phyloP scores from a whole-genome alignment of 352 stramenopile species.

The Phytophthora constricta region DNA sequence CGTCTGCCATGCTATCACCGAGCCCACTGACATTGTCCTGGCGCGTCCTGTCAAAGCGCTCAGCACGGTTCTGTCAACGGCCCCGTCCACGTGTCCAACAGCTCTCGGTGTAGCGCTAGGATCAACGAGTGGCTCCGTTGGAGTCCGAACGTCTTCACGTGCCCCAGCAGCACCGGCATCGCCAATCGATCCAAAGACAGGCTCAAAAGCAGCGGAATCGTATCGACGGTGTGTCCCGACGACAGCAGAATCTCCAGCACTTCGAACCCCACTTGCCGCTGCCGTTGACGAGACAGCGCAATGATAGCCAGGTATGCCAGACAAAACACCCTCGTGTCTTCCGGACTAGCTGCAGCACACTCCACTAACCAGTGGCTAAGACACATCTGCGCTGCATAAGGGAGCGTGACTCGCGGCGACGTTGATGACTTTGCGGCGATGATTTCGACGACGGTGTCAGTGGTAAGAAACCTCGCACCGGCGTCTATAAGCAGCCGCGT shows the following conservation, averaged over 20 bases:
- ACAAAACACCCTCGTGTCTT: constrained; percentile 4
- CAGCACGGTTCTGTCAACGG: too few relatives aligned
- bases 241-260: neutral
- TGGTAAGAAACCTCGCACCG: constrained; percentile 8
- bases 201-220: neutral
- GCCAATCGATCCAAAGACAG: neutral
- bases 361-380: constrained; percentile 13
- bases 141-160: neutral
- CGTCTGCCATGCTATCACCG: too few relatives aligned
- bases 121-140: neutral
- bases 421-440: neutral
- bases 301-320: constrained; percentile 14
- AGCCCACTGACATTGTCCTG: too few relatives aligned
- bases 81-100: neutral
- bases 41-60: too few relatives aligned
- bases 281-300: neutral
- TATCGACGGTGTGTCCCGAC: neutral
- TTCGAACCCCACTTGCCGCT: neutral
- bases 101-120: neutral
- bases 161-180: neutral
- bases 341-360: constrained; percentile 1
- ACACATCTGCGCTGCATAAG: constrained; percentile 12
- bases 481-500: constrained; percentile 12
- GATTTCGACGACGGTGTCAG: neutral
- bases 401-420: neutral